A percentile compares a stretch with the other conserved stretches of the same genome.
Conservation (phyloP, 441 rosid genomes). For the Erodium trifolium region DNA sequence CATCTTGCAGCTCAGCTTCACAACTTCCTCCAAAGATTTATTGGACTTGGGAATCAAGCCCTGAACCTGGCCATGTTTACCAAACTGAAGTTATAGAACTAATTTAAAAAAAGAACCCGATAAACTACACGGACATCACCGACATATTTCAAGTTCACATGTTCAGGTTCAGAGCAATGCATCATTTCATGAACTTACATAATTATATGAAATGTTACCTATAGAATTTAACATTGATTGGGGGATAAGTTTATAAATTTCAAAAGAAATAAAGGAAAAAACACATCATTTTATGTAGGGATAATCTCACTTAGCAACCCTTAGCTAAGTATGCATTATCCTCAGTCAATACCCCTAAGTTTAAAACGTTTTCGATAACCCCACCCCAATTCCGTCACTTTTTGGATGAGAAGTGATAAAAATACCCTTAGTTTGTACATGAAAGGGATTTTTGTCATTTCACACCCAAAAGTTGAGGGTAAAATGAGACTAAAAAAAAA, state of each 20-base stretch:
- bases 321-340: too few relatives aligned
- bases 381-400: too few relatives aligned
- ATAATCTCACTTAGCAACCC: too few relatives aligned
- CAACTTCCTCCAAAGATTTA: constrained; percentile 45
- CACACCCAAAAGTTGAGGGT: too few relatives aligned
- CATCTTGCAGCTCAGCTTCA: constrained; percentile 40
- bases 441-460: too few relatives aligned
- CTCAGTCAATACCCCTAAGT: too few relatives aligned
- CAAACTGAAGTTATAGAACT: background rate
- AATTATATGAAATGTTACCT: background rate
- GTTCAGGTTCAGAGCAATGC: too few relatives aligned
- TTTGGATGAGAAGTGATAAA: too few relatives aligned
- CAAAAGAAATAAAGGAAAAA: background rate
- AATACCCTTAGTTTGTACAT: too few relatives aligned
- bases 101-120: background rate
- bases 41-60: constrained; percentile 43
- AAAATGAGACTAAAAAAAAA: too few relatives aligned
- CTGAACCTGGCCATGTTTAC: constrained; percentile 38
- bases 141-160: too few relatives aligned
- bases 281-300: background rate
- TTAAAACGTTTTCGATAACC: too few relatives aligned
- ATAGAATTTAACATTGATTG: background rate
- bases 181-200: background rate
- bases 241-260: background rate
- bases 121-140: background rate